Base-by-base conservation (phyloP, 129 eudicot species). In the Tagetes patula region DNA sequence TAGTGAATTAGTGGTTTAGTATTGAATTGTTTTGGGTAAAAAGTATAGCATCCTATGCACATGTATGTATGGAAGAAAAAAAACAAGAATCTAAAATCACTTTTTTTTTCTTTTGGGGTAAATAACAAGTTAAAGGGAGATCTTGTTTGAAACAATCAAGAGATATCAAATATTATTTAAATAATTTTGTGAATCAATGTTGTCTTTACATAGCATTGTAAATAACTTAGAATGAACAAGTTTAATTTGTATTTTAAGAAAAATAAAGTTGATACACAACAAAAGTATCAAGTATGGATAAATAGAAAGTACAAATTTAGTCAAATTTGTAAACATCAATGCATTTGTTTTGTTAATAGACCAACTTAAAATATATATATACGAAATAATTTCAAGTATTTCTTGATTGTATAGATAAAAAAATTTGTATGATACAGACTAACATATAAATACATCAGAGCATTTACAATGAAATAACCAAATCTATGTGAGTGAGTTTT, bases 11-110 rank as follows among this genome's bases (percentile, higher is more conserved):
- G 76, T 55, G 81, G 60, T 61, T 63, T 59, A 61, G 13, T 39
- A 41, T 70, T 39, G 31, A 39, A 52, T 70, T 70, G 30, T 71
- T 65, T 52, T 63, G 47, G 45, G 53, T 62, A 13, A 49, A 60
- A 78, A 48, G 77, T 13, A 70, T 70, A 63, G 82, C 62, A 78
- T 78, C 82, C 82, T 40, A 78, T 78, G 82, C 77, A 78, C 72
- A 65, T n/a, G 27, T 20, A 20, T 20, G 27, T 20, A 78, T 8
- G 52, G 71, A 71, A 54, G 42, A 40, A n/a, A 65, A 37, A 49
- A 52, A 50, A 70, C 82, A 70, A 64, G 77, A 71, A 63, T 78
- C 82, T 71, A 41, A 65, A 32, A 41, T 14, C 59, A 52, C 77
- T 52, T 78, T 76, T 78, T 78, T 78, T 20, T 20, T 20, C 27